Evolutionary conservation across 2,329 filamentous ascomycete genomes (phyloP).

Genomic region (Arthrobotrys pseudoclavata): DNA sequence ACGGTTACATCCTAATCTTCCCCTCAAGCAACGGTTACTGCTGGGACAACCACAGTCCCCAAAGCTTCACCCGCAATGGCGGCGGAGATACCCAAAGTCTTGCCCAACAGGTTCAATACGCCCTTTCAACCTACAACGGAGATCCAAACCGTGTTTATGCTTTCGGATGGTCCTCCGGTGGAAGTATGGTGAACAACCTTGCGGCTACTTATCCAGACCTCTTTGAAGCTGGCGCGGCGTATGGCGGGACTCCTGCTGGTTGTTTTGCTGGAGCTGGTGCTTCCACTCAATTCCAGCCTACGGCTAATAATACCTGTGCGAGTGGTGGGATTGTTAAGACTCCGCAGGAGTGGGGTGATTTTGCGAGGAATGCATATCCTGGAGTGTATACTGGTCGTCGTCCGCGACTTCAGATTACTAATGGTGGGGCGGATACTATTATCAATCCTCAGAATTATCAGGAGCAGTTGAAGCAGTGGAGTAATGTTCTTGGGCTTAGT

Average conservation of each 20-base stretch:
- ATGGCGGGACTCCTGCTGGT: constrained; percentile 68
- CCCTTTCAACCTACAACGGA: constrained; percentile 64
- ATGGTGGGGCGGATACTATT: constrained; percentile 66
- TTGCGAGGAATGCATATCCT: constrained; percentile 65
- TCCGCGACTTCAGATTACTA: constrained; percentile 67
- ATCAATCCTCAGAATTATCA: constrained; percentile 67
- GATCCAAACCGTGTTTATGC: constrained; percentile 65
- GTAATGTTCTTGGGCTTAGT: constrained; percentile 63
- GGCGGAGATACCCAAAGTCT: constrained; percentile 67
- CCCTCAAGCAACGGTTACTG: constrained; percentile 41
- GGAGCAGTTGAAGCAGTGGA: constrained; percentile 69
- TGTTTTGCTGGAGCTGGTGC: constrained; percentile 64
- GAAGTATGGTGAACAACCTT: constrained; percentile 68
- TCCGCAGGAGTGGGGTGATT: constrained; percentile 45
- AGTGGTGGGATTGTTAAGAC: constrained; percentile 24
- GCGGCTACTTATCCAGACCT: constrained; percentile 70
- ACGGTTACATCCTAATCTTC: constrained; percentile 48
- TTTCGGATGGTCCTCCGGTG: constrained; percentile 65
- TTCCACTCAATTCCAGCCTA: constrained; percentile 23
- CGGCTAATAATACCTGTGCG: constrained; percentile 29
- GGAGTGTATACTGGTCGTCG: constrained; percentile 65
- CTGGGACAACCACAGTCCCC: constrained; percentile 51
- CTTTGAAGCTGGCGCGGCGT: constrained; percentile 68
- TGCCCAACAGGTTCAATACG: constrained; percentile 66
- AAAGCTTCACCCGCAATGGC: constrained; percentile 64